These are phyloP conservation scores for Fragaria ananassa DNA, from an alignment of 306 rosid species.

Conservation along the genomic window DNA sequence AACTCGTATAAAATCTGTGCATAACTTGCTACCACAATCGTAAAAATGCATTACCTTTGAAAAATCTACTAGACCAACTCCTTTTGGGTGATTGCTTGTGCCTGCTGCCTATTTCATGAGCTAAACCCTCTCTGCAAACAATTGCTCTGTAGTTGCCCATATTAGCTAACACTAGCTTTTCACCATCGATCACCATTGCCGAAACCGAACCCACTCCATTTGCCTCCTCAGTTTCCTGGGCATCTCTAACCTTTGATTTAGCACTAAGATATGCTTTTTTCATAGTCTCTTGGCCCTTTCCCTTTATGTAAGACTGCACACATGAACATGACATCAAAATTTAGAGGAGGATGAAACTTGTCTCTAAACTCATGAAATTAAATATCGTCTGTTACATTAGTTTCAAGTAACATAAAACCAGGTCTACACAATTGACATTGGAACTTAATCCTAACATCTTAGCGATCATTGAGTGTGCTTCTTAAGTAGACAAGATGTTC, in stretches of 20 bases:
- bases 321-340: not conserved
- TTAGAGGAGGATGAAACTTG: not conserved
- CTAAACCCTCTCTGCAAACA: constrained; percentile 72
- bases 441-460: not conserved
- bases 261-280: constrained; percentile 63
- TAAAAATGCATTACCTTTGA: constrained; percentile 39
- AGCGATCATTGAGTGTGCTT: not conserved
- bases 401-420: not conserved
- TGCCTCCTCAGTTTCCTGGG: constrained; percentile 31
- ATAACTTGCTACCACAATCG: not conserved
- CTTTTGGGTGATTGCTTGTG: constrained; percentile 25
- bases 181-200: constrained; percentile 63
- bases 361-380: not conserved
- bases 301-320: constrained; percentile 44
- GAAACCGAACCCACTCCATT: constrained; percentile 50
- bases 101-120: constrained; percentile 41
- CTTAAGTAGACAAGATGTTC: not conserved
- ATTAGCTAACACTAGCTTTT: constrained; percentile 61
- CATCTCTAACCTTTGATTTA: constrained; percentile 46
- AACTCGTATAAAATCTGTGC: not conserved
- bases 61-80: constrained; percentile 56
- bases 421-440: not conserved
- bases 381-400: not conserved
- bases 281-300: constrained; percentile 54
- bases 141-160: constrained; percentile 74